These are phyloP conservation scores for Talaromyces verruculosus DNA, from an alignment of 2,329 filamentous ascomycete genomes.

Conservation along the genomic window DNA sequence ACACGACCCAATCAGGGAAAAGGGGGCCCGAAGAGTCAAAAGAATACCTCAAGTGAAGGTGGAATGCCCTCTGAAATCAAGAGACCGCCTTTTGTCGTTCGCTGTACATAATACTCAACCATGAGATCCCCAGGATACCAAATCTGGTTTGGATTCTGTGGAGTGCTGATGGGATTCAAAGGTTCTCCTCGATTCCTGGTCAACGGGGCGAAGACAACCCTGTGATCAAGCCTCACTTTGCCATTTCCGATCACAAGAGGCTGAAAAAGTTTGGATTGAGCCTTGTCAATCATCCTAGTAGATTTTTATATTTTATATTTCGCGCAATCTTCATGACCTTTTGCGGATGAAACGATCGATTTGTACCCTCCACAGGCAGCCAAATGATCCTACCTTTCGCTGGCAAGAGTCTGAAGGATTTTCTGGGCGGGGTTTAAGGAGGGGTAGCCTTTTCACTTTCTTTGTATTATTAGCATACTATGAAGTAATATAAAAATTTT, in stretches of 20 bases:
- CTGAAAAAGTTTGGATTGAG: constrained; percentile 42
- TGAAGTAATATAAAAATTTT: background rate
- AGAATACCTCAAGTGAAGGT: constrained; percentile 38
- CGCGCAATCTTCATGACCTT: background rate
- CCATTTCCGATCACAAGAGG: constrained; percentile 50
- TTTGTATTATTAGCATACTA: background rate
- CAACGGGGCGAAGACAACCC: constrained; percentile 54
- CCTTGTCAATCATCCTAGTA: constrained; percentile 19
- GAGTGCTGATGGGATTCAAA: constrained; percentile 42
- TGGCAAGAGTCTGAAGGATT: background rate
- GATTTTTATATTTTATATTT: background rate
- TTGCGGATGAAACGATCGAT: background rate
- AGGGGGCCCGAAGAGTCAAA: background rate
- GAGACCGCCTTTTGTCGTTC: constrained; percentile 38
- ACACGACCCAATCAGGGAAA: background rate
- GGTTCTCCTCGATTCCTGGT: constrained; percentile 56
- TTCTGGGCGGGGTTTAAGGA: background rate
- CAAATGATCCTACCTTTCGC: background rate
- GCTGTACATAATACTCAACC: constrained; percentile 44
- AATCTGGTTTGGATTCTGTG: constrained; percentile 50
- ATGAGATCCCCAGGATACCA: constrained; percentile 50
- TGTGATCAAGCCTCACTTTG: constrained; percentile 51
- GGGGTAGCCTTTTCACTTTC: background rate
- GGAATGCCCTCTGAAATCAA: constrained; percentile 42
- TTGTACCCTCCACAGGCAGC: background rate